phyloP scores from a whole-genome alignment of 108 stramenopile species.

The Poteriospumella lacustris region DNA sequence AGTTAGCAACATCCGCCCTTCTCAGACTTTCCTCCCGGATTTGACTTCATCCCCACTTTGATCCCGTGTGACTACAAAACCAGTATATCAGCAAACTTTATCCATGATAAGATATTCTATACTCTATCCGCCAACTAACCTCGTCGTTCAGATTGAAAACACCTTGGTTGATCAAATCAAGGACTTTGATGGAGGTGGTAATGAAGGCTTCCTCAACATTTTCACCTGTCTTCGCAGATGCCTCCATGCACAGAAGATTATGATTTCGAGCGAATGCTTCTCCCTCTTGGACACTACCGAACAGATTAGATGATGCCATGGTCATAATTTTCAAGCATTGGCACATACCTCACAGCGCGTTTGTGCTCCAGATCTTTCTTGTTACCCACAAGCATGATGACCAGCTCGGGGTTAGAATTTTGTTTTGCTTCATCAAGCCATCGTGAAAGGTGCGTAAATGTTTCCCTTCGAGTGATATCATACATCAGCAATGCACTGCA shows the following conservation, averaged over 20 bases:
- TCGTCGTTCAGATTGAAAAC: too few relatives aligned
- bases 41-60: too few relatives aligned
- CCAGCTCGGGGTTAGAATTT: conserved; percentile 41
- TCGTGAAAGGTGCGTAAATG: background rate
- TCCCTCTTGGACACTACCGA: background rate
- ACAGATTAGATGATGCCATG: too few relatives aligned
- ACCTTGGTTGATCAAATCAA: background rate
- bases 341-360: too few relatives aligned
- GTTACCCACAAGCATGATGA: conserved; percentile 50
- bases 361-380: conserved; percentile 45
- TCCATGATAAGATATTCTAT: too few relatives aligned
- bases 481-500: conserved; percentile 46
- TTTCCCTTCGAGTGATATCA: conserved; percentile 41
- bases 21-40: too few relatives aligned
- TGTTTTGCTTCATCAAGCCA: conserved; percentile 42
- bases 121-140: too few relatives aligned
- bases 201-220: background rate
- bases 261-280: background rate
- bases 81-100: too few relatives aligned
- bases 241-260: background rate
- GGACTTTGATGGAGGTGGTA: background rate
- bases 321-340: too few relatives aligned
- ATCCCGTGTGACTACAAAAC: too few relatives aligned
- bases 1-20: too few relatives aligned
- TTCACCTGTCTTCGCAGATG: background rate